Conservation (phyloP, 176 grass and related monocot genomes). For the Raddia guianensis region DNA sequence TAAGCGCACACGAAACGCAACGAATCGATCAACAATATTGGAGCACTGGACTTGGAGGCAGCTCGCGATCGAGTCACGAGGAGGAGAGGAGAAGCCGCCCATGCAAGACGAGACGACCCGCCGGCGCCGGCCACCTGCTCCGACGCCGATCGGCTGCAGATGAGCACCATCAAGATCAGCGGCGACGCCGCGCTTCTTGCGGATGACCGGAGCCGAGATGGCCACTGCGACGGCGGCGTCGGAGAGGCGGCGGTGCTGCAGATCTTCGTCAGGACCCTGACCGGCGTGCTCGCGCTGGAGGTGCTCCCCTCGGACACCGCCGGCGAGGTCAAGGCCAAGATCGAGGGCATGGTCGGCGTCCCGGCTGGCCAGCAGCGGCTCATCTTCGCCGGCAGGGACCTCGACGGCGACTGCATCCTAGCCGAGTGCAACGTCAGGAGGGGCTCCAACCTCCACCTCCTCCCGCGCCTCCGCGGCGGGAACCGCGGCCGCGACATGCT, state of each 20-base stretch:
- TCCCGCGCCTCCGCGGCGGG: not conserved
- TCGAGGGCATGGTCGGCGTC: not conserved
- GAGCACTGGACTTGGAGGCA: too few species aligned
- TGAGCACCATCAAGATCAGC: too few species aligned
- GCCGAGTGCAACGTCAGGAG: conserved; percentile 52
- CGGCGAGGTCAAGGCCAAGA: not conserved
- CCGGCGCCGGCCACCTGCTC: too few species aligned
- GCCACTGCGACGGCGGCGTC: too few species aligned
- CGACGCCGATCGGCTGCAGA: too few species aligned
- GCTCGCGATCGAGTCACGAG: too few species aligned
- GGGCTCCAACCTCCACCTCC: not conserved
- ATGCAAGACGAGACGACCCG: too few species aligned
- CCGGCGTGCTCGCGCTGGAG: not conserved
- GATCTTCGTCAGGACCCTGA: not conserved
- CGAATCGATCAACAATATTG: too few species aligned
- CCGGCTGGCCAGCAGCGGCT: not conserved
- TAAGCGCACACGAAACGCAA: too few species aligned
- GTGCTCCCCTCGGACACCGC: not conserved
- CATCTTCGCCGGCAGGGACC: not conserved
- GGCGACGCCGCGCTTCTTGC: too few species aligned
- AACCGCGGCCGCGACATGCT: not conserved
- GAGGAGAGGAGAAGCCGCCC: too few species aligned
- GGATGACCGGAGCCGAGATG: too few species aligned
- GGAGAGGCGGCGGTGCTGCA: not conserved
- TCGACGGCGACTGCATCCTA: conserved; percentile 54